Conservation (phyloP, 192 early-diverging fungal species). For the Powellomyces hirtus region DNA sequence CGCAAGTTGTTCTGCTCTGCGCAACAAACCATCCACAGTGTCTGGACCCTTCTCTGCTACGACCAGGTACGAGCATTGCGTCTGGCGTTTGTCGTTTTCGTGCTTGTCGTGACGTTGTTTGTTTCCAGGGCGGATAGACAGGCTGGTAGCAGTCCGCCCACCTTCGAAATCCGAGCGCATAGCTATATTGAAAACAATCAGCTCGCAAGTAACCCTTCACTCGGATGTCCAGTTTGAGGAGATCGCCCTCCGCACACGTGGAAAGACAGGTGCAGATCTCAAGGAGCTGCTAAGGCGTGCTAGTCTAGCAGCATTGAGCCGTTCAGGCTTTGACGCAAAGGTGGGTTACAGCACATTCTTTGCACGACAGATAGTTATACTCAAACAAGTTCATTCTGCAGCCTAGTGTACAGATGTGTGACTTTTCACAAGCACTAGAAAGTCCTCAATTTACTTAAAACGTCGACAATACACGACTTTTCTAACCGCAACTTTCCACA, state of each 20-base stretch:
- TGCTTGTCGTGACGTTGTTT: background rate
- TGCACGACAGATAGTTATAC: background rate
- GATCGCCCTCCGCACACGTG: conserved; percentile 48
- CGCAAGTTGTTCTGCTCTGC: conserved; percentile 71
- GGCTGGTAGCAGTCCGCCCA: conserved; percentile 64
- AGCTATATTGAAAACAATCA: conserved; percentile 62
- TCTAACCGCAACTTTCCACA: no score
- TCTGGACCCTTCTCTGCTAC: conserved; percentile 74
- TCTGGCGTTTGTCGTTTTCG: background rate
- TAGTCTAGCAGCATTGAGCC: conserved; percentile 45
- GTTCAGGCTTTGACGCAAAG: background rate
- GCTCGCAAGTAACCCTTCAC: conserved; percentile 30
- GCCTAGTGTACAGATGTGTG: background rate
- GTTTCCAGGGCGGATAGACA: conserved; percentile 77
- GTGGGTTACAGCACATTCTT: background rate
- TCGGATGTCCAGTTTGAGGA: conserved; percentile 34
- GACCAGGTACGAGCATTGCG: conserved; percentile 63
- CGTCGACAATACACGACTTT: no score
- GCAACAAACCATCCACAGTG: conserved; percentile 80
- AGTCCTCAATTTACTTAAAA: background rate
- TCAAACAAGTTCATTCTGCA: background rate
- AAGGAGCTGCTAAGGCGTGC: conserved; percentile 60
- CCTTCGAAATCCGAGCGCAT: conserved; percentile 59
- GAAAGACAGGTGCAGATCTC: conserved; percentile 69
- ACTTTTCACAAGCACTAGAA: background rate